Evolutionary conservation across 192 early-diverging fungal species (phyloP).

Genomic region (Rhizophagus clarus): DNA sequence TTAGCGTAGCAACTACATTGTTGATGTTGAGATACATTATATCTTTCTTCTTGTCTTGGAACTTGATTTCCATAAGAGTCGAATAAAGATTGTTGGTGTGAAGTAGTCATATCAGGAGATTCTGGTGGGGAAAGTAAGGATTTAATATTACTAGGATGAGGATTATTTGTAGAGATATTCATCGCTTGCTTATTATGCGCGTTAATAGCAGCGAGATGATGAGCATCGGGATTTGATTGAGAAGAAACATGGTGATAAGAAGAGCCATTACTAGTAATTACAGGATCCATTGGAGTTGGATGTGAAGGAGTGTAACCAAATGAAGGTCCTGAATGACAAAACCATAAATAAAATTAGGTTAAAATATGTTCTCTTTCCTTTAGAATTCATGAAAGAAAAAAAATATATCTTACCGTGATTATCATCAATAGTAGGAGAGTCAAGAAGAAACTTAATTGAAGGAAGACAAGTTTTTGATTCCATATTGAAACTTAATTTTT

Average conservation of each 20-base stretch:
- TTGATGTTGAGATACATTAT: not conserved
- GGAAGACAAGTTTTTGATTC: slow-evolving; percentile 11
- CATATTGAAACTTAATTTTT: not conserved
- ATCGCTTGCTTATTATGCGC: slow-evolving; percentile 13
- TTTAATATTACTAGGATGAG: slow-evolving; percentile 11
- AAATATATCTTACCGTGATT: not conserved
- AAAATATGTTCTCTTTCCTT: not conserved
- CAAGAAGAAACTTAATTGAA: slow-evolving; percentile 14
- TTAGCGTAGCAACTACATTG: slow-evolving; percentile 7
- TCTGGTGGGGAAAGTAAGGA: slow-evolving; percentile 3
- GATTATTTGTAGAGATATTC: not conserved
- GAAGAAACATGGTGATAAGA: not conserved
- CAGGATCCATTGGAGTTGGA: not conserved
- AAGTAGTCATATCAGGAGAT: slow-evolving; percentile 6
- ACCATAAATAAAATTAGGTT: not conserved
- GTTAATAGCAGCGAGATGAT: slow-evolving; percentile 16
- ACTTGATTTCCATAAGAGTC: not conserved
- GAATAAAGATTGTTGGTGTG: not conserved
- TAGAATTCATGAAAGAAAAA: not conserved
- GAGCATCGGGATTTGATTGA: not conserved
- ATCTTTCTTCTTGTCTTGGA: not conserved
- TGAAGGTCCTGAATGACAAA: not conserved
- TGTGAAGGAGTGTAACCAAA: not conserved
- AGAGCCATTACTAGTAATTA: not conserved
- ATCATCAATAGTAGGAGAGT: slow-evolving; percentile 6